Conservation (phyloP, 164 flowering plant species). For the Liriodendron chinense region DNA sequence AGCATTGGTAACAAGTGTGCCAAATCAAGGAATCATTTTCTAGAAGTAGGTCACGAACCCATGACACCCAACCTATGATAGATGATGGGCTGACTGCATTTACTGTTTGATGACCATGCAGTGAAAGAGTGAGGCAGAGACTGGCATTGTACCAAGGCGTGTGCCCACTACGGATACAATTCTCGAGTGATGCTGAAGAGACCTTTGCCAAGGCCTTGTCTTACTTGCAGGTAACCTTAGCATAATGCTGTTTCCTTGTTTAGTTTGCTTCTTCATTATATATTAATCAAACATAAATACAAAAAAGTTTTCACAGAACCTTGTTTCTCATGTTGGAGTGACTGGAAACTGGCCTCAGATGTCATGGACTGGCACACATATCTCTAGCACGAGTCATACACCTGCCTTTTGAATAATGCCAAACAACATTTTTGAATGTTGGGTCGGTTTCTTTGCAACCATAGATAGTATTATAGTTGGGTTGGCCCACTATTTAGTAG, state of each 20-base stretch:
- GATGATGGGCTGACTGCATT: background rate
- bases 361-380: too few relatives aligned
- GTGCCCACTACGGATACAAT: conserved; percentile 77
- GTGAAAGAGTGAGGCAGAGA: conserved; percentile 83
- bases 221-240: conserved; percentile 54
- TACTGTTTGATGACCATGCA: conserved; percentile 27
- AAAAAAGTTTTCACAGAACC: background rate
- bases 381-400: too few relatives aligned
- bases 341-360: too few relatives aligned
- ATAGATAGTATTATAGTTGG: too few relatives aligned
- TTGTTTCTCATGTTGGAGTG: background rate
- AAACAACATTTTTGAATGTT: too few relatives aligned
- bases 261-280: background rate
- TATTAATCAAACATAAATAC: background rate
- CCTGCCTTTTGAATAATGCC: too few relatives aligned
- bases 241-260: background rate
- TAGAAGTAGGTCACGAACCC: background rate
- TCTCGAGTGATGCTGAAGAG: conserved; percentile 84
- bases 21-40: background rate
- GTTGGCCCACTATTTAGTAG: too few relatives aligned
- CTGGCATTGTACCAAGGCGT: conserved; percentile 91
- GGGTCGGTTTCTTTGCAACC: too few relatives aligned
- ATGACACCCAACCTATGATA: background rate
- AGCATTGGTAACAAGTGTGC: background rate
- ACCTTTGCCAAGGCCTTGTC: conserved; percentile 62